Evolutionary conservation across 2,329 filamentous ascomycete genomes (phyloP).

Genomic region (Neoarthrinium moseri): DNA sequence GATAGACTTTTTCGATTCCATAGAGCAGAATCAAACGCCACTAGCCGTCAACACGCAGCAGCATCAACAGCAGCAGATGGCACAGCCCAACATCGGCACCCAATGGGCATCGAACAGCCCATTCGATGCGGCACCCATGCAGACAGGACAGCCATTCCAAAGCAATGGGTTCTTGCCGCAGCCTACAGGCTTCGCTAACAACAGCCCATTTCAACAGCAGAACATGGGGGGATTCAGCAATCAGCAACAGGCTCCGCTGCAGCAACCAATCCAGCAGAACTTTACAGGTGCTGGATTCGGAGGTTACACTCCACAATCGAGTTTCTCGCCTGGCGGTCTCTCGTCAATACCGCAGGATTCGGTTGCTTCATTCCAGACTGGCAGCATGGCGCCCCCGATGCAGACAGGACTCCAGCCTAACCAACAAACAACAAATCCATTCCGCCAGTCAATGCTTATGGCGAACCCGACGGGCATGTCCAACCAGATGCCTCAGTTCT

Average conservation of each 20-base stretch:
- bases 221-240: slow-evolving; percentile 27
- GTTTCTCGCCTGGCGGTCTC: slow-evolving; percentile 53
- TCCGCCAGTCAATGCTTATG: slow-evolving; percentile 85
- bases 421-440: slow-evolving; percentile 80
- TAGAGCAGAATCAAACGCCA: slow-evolving; percentile 82
- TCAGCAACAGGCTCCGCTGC: slow-evolving; percentile 37
- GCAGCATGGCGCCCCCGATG: slow-evolving; percentile 37
- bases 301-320: slow-evolving; percentile 69
- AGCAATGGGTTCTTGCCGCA: slow-evolving; percentile 28
- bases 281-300: slow-evolving; percentile 78
- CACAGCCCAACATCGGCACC: slow-evolving; percentile 32
- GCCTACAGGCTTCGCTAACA: slow-evolving; percentile 35
- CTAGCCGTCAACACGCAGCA: slow-evolving; percentile 48
- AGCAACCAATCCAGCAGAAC: slow-evolving; percentile 36
- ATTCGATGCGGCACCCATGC: slow-evolving; percentile 31
- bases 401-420: slow-evolving; percentile 43
- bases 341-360: slow-evolving; percentile 59
- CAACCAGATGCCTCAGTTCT: slow-evolving; percentile 12
- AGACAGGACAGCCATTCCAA: slow-evolving; percentile 31
- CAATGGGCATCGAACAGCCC: slow-evolving; percentile 34
- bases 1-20: slow-evolving; percentile 94
- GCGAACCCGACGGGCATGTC: slow-evolving; percentile 50
- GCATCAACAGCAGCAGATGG: slow-evolving; percentile 27
- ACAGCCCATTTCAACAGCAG: slow-evolving; percentile 42
- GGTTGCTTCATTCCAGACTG: slow-evolving; percentile 48